phyloP scores from a whole-genome alignment of 768 basidiomycete genomes.

The Hericium erinaceus region DNA sequence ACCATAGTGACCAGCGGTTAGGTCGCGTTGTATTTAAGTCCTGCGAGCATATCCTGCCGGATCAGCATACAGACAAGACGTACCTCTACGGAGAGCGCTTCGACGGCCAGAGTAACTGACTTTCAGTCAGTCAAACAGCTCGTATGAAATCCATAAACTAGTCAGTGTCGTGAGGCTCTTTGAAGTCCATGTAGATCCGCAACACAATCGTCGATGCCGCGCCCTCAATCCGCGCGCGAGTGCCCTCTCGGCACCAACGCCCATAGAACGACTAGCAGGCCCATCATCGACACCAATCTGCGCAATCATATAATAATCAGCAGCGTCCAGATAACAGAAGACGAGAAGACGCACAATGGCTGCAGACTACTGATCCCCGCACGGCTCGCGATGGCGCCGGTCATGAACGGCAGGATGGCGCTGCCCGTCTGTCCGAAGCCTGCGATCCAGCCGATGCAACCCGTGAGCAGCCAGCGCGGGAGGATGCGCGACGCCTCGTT shows the following conservation, averaged over 20 bases:
- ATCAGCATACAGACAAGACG: too few species aligned
- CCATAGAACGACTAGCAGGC: constrained; percentile 32
- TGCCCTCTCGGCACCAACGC: constrained; percentile 27
- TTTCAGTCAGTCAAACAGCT: too few species aligned
- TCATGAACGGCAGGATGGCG: constrained; percentile 41
- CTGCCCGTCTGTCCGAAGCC: constrained; percentile 42
- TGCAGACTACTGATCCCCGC: constrained; percentile 35
- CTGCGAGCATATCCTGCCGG: too few species aligned
- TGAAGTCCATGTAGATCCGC: too few species aligned
- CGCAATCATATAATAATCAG: too few species aligned
- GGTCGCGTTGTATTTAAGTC: too few species aligned
- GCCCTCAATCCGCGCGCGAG: background rate
- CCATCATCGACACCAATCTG: constrained; percentile 32
- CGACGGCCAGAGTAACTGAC: too few species aligned
- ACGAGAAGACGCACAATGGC: constrained; percentile 32
- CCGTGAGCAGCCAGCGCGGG: constrained; percentile 31
- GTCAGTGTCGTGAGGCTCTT: too few species aligned
- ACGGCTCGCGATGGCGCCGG: constrained; percentile 31
- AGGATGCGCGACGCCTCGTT: constrained; percentile 30
- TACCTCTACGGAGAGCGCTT: too few species aligned
- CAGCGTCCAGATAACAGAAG: background rate
- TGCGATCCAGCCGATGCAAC: constrained; percentile 38
- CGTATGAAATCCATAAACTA: too few species aligned
- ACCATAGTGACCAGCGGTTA: too few species aligned
- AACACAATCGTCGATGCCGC: too few species aligned